Conservation (phyloP, 257 asterid species). For the Nicotiana otophora region DNA sequence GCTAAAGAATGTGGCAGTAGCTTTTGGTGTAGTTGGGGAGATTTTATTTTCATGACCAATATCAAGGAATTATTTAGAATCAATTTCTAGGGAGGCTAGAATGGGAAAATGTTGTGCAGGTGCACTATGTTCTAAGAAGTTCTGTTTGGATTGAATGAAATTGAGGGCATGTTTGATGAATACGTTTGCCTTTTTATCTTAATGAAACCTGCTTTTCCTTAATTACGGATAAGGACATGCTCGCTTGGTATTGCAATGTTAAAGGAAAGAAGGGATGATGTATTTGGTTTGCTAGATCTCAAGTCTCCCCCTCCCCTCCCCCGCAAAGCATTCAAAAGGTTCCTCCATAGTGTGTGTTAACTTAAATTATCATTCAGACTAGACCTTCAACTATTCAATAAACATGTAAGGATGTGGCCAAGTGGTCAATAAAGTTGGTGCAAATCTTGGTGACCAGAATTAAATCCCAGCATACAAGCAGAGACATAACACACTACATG, state of each 20-base stretch:
- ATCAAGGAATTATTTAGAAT: not conserved
- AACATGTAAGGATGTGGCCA: not conserved
- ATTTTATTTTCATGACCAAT: not conserved
- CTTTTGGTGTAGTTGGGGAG: conserved; percentile 3
- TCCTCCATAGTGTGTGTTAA: not conserved
- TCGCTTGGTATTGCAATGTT: not conserved
- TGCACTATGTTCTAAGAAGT: not conserved
- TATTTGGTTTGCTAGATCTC: not conserved
- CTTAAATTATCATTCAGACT: not conserved
- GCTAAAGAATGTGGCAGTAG: not conserved
- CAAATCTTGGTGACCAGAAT: not conserved
- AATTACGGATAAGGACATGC: not conserved
- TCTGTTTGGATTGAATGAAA: not conserved
- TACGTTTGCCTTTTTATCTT: conserved; percentile 3
- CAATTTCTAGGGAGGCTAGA: not conserved
- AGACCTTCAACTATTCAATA: conserved; percentile 3
- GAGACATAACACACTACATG: not conserved
- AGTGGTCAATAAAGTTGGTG: not conserved
- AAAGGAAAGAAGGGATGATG: not conserved
- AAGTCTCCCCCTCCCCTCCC: not conserved
- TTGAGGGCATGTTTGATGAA: not conserved
- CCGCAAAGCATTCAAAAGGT: not conserved
- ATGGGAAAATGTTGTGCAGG: not conserved
- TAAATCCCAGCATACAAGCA: not conserved
- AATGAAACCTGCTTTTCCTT: not conserved